Evolutionary conservation across 179 eudicot genomes (phyloP).

Genomic region (Gypsophila paniculata): DNA sequence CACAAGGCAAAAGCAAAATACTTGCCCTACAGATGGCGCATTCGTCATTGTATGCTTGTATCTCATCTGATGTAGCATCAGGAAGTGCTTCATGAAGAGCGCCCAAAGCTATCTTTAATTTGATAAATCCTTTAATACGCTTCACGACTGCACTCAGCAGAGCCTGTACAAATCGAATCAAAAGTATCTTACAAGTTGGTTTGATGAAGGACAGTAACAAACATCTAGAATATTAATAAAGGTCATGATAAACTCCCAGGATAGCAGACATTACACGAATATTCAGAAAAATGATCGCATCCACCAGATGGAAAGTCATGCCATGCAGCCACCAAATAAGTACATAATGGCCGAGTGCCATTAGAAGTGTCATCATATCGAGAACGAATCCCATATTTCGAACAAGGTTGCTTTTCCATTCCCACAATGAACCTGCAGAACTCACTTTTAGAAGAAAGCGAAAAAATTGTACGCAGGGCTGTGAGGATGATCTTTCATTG

Average conservation of each 20-base stretch:
- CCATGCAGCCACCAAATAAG: conserved; percentile 99
- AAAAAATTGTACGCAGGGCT: background rate
- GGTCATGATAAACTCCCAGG: background rate
- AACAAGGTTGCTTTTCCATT: conserved; percentile 83
- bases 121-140: conserved; percentile 70
- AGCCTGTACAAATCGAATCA: conserved; percentile 47
- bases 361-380: conserved; percentile 87
- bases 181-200: conserved; percentile 7
- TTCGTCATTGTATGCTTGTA: conserved; percentile 82
- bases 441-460: conserved; percentile 12
- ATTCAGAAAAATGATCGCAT: conserved; percentile 82
- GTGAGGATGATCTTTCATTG: background rate
- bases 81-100: conserved; percentile 97
- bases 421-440: conserved; percentile 79
- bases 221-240: background rate
- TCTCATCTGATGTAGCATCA: conserved; percentile 90
- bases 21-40: conserved; percentile 97
- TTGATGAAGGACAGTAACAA: background rate
- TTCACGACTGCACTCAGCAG: conserved; percentile 61
- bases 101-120: conserved; percentile 70
- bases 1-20: conserved; percentile 14
- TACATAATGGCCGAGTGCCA: conserved; percentile 95
- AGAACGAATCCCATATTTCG: conserved; percentile 82
- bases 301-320: conserved; percentile 91
- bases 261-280: conserved; percentile 66